Percentiles rank a stretch among this genome's conserved stretches.
Conservation (phyloP, 2,329 filamentous ascomycete genomes). For the Lasiodiplodia sp. region DNA sequence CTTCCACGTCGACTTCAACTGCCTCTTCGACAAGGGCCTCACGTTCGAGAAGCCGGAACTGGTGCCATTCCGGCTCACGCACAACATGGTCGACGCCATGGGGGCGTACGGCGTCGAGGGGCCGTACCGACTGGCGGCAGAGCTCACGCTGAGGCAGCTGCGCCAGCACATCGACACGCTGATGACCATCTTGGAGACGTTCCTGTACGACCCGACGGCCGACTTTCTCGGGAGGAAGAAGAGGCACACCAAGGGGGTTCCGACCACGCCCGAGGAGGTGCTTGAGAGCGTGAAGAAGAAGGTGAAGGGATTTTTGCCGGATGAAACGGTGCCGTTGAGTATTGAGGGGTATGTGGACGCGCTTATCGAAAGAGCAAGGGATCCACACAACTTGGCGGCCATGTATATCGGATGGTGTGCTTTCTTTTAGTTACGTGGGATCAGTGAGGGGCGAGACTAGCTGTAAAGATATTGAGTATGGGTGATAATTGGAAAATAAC, state of each 20-base stretch:
- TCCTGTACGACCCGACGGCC: constrained; percentile 94
- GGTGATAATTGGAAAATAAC: too few species aligned
- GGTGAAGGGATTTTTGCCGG: constrained; percentile 80
- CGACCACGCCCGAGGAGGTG: constrained; percentile 78
- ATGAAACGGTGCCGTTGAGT: constrained; percentile 90
- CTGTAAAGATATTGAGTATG: background rate
- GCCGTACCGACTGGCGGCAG: constrained; percentile 88
- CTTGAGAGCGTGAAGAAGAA: constrained; percentile 89
- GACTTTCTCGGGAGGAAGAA: constrained; percentile 80
- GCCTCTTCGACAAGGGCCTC: constrained; percentile 95
- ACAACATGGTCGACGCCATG: constrained; percentile 99
- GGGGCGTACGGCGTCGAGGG: constrained; percentile 92
- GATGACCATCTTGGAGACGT: constrained; percentile 97
- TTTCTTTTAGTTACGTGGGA: constrained; percentile 59
- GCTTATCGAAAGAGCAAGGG: constrained; percentile 84
- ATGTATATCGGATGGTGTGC: constrained; percentile 98
- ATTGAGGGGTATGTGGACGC: constrained; percentile 98
- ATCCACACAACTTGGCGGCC: constrained; percentile 77
- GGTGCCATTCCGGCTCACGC: constrained; percentile 94
- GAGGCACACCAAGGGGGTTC: constrained; percentile 61
- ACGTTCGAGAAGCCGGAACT: constrained; percentile 94
- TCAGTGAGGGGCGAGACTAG: background rate
- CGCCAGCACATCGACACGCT: constrained; percentile 93
- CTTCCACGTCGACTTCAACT: constrained; percentile 99
- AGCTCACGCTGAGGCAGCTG: constrained; percentile 83